Evolutionary conservation across 805 yeast genomes (phyloP).

Genomic region (Candida suzukii): DNA sequence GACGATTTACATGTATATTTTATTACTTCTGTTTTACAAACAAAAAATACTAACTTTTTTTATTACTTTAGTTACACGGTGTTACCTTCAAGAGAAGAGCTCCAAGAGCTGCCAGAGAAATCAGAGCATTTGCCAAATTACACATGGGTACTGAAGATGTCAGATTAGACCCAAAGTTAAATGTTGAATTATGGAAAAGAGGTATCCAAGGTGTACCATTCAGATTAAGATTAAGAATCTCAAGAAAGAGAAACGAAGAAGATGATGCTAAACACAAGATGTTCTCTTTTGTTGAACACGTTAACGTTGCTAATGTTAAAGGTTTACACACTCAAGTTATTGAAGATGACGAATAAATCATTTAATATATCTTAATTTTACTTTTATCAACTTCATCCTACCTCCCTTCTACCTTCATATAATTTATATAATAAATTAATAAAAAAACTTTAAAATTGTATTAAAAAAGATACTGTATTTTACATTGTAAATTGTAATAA

Average conservation of each 20-base stretch:
- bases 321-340: constrained; percentile 97
- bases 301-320: constrained; percentile 88
- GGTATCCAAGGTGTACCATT: constrained; percentile 98
- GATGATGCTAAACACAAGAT: constrained; percentile 98
- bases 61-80: constrained; percentile 73
- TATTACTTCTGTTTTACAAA: no score
- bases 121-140: constrained; percentile 95
- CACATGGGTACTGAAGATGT: constrained; percentile 99
- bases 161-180: constrained; percentile 97
- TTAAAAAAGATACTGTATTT: no score
- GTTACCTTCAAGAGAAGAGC: constrained; percentile 99
- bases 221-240: constrained; percentile 98
- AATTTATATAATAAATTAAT: neutral
- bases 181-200: constrained; percentile 98
- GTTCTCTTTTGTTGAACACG: constrained; percentile 97
- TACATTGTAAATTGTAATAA: no score
- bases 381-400: constrained; percentile 4
- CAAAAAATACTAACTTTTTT: neutral
- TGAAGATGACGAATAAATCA: constrained; percentile 47
- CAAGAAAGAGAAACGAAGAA: constrained; percentile 97
- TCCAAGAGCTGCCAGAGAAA: constrained; percentile 99
- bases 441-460: neutral
- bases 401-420: no score
- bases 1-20: neutral
- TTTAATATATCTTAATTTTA: constrained; percentile 1